Base-by-base conservation (phyloP, 192 early-diverging fungal species). In the Chytriomyces confervae region DNA sequence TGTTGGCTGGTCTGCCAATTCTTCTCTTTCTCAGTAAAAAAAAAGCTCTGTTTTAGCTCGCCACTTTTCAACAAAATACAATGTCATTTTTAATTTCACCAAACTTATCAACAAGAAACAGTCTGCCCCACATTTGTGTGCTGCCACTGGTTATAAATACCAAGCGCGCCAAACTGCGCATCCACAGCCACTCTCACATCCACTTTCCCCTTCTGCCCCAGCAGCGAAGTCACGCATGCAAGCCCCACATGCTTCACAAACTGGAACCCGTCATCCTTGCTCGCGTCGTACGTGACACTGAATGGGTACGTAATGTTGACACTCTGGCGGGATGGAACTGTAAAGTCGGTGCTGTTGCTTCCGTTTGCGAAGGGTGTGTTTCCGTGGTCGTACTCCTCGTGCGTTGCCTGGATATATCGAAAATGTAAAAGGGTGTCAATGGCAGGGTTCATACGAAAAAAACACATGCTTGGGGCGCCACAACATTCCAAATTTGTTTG, bases 1-100 rank as follows among this genome's bases (percentile, higher is more conserved):
- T 10, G 20, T 64, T 23, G 74, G 62, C 11, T 76, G 74, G 74
- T 20, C 20, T 20, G 53, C 16, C 20, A 57, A 57, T 20, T 2
- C 13, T n/a, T 57, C 20, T 57, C 13, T 13, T 57, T 57, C 13
- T 13, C 53, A 57, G 2, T 57, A 57, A 57, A 57, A 57, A 57
- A 20, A 10, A 57, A 57, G 51, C n/a, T 57, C n/a, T 57, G 51
- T 57, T n/a, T n/a, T n/a, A n/a, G n/a, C n/a, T n/a, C n/a, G n/a
- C n/a, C n/a, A n/a, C n/a, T n/a, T n/a, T n/a, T n/a, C n/a, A n/a
- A n/a, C n/a, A 27, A 27, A 27, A 27, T 27, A 27, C 0, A 27
- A 27, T 27, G 24, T 27, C 24, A 27, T 27, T 27, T 0, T 27
- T 27, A 0, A 0, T 27, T 36, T 36, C 36, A 36, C 36, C 36